Percentiles rank a stretch among this genome's conserved stretches.
These are phyloP conservation scores for Aureobasidium sp. DNA, from an alignment of 2,329 filamentous ascomycete species.

Conservation along the genomic window DNA sequence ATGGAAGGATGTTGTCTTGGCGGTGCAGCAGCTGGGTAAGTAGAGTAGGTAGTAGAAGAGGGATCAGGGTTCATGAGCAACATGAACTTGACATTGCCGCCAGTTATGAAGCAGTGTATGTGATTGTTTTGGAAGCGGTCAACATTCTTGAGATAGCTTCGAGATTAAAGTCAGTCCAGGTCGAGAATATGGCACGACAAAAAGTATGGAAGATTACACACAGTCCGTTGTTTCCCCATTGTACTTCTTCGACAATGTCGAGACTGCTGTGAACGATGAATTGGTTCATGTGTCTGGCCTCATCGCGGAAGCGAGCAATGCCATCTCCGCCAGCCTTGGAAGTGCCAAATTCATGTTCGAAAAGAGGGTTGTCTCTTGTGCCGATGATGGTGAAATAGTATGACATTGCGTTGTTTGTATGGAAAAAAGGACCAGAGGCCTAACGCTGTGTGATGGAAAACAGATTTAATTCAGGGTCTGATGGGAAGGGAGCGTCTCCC, in stretches of 20 bases:
- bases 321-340: slow-evolving; percentile 95
- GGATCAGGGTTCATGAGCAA: slow-evolving; percentile 75
- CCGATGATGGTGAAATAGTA: slow-evolving; percentile 98
- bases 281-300: slow-evolving; percentile 90
- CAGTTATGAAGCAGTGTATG: slow-evolving; percentile 90
- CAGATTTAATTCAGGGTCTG: too few species aligned
- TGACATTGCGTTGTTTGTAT: slow-evolving; percentile 58
- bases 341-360: slow-evolving; percentile 94
- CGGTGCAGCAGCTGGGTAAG: slow-evolving; percentile 24
- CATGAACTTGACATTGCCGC: slow-evolving; percentile 86
- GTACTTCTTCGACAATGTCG: slow-evolving; percentile 92
- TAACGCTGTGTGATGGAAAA: background rate
- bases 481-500: background rate
- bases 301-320: slow-evolving; percentile 76
- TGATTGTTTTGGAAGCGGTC: slow-evolving; percentile 96
- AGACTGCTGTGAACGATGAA: slow-evolving; percentile 93
- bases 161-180: background rate
- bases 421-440: background rate
- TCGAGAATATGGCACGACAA: background rate
- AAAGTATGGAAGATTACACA: slow-evolving; percentile 38
- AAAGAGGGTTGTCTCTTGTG: slow-evolving; percentile 90
- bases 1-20: slow-evolving; percentile 19
- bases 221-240: slow-evolving; percentile 85
- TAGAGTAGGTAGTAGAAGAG: slow-evolving; percentile 27
- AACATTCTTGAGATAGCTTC: slow-evolving; percentile 89